Evolutionary conservation across 768 basidiomycete species (phyloP), one percentile per base, ranked within the genome.

Genomic region (Lentinula lateritia): DNA sequence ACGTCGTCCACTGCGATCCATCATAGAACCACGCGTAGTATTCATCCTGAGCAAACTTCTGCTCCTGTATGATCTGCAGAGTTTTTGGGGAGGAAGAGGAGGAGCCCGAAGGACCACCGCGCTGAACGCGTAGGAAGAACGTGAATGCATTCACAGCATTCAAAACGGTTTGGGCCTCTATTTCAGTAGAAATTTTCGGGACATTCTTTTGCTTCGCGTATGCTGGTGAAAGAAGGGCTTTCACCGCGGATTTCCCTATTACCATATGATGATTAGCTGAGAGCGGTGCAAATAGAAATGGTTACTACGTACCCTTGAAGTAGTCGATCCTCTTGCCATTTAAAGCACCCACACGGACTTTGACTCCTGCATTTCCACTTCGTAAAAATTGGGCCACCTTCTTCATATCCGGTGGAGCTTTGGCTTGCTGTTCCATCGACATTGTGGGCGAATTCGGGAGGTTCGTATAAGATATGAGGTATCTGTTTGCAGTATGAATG

Each of bases 11-110:
- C 69, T 96, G 95, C 13, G 92, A 92, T 46, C 93, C 92, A 62
- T 95, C 93, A 73, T 95, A 93, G 75, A 98, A 93, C 96, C 96
- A 99, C 34, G 90, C 95, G 73, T 92, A 98, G 76, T 95, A 94
- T 54, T 89, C 87, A 20, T 90, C 85, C 6, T 83, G 76, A n/a
- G 78, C 75, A 73, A 97, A 95, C 62, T 81, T 75, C 68, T 93
- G 91, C 74, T 93, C 88, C 55, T 84, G 89, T 61, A 88, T 88
- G 69, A 99, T 83, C 65, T 87, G 84, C 39, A 97, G 81, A 42
- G 78, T 77, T 73, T 93, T 95, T 41, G 93, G 93, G 16, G 92
- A 90, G 6, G 84, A 82, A 0, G 87, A 80, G 0, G 88, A 80
- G 8, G 85, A 80, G 69, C 84, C 86, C 13, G 81, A 80, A 4